Percentiles rank a stretch among this genome's conserved stretches.
These are phyloP conservation scores for Linnemannia exigua DNA, from an alignment of 192 early-diverging fungal genomes.

Conservation along the genomic window DNA sequence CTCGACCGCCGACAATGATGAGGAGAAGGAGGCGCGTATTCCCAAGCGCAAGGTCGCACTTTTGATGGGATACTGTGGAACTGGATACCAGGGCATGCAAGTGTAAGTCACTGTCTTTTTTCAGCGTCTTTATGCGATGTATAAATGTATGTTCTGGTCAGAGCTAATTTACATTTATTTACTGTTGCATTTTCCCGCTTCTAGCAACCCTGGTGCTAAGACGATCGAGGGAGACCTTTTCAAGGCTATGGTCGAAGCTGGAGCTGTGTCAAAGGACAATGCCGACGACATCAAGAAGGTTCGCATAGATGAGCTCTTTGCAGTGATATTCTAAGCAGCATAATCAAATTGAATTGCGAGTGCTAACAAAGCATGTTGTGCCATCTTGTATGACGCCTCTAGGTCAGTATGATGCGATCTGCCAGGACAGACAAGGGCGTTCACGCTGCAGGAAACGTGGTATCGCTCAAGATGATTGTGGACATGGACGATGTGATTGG, in stretches of 20 bases:
- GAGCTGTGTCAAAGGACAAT: conserved; percentile 91
- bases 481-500: conserved; percentile 79
- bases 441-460: conserved; percentile 96
- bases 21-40: conserved; percentile 63
- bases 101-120: conserved; percentile 65
- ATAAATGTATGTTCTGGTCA: neutral
- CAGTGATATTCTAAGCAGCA: neutral
- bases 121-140: neutral
- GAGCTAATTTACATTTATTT: neutral
- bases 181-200: neutral
- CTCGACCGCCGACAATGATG: conserved; percentile 15
- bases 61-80: conserved; percentile 94
- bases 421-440: conserved; percentile 99
- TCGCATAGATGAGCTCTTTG: neutral
- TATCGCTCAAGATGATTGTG: conserved; percentile 92
- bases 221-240: conserved; percentile 95
- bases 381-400: neutral
- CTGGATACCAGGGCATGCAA: conserved; percentile 98
- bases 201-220: conserved; percentile 79
- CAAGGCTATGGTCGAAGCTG: conserved; percentile 84
- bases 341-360: neutral
- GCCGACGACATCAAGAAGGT: conserved; percentile 83
- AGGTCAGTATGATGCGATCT: conserved; percentile 89
- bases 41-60: conserved; percentile 94
- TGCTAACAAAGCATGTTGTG: neutral